Percentiles rank a stretch among this genome's conserved stretches.
phyloP scores from a whole-genome alignment of 768 basidiomycete genomes.

The Boletus speciosus region DNA sequence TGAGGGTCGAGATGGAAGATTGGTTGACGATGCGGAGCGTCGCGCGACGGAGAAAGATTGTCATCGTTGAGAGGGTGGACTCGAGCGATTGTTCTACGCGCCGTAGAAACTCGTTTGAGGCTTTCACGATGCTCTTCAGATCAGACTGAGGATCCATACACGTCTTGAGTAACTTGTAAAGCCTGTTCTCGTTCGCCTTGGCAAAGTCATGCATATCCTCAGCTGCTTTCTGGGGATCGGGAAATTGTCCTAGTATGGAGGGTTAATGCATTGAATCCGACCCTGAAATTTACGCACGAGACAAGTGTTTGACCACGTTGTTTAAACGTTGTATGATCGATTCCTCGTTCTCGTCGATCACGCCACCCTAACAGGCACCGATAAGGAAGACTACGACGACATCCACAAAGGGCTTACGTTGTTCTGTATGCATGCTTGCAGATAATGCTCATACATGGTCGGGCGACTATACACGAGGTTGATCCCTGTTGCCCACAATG shows the following conservation, averaged over 20 bases:
- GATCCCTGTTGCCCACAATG: not conserved
- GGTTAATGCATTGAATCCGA: not conserved
- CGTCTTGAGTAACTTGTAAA: conserved; percentile 81
- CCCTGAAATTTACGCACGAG: conserved; percentile 45
- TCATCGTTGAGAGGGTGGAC: conserved; percentile 63
- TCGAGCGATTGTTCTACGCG: conserved; percentile 71
- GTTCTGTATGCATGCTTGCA: conserved; percentile 72
- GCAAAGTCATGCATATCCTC: conserved; percentile 85
- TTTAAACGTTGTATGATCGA: conserved; percentile 53
- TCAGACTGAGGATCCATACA: conserved; percentile 85
- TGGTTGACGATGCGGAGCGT: conserved; percentile 76
- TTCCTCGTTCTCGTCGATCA: conserved; percentile 83
- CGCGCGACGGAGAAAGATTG: conserved; percentile 62
- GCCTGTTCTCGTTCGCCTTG: conserved; percentile 76
- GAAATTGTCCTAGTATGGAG: conserved; percentile 43
- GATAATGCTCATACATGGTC: conserved; percentile 61
- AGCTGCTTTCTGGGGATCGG: conserved; percentile 68
- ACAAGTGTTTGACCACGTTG: conserved; percentile 50
- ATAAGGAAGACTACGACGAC: not conserved
- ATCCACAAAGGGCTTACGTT: conserved; percentile 58
- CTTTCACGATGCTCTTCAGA: conserved; percentile 74
- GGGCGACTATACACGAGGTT: conserved; percentile 53
- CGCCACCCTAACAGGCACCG: conserved; percentile 63
- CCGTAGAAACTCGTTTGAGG: conserved; percentile 75
- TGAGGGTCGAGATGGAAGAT: conserved; percentile 77